phyloP scores from a whole-genome alignment of 495 filamentous ascomycete species.

The Penicillium bovifimosum region DNA sequence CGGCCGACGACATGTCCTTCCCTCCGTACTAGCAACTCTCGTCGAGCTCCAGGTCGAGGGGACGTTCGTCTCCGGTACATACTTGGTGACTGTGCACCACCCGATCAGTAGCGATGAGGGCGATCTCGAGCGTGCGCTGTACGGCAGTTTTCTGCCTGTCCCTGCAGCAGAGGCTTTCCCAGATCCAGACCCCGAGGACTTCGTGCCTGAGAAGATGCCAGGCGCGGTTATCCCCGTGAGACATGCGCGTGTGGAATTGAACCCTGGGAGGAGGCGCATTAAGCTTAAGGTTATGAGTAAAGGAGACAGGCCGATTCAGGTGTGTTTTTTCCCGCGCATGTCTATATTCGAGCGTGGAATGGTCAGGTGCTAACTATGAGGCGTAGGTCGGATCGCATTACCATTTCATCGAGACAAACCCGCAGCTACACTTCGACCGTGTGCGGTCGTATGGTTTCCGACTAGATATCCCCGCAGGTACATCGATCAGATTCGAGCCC shows the following conservation, averaged over 20 bases:
- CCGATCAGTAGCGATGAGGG: conserved; percentile 86
- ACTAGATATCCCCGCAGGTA: conserved; percentile 87
- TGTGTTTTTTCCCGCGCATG: conserved; percentile 25
- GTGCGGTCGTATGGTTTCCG: conserved; percentile 75
- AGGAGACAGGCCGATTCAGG: conserved; percentile 89
- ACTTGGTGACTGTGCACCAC: conserved; percentile 90
- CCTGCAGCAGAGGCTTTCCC: conserved; percentile 64
- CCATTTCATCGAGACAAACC: conserved; percentile 93
- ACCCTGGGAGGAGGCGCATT: conserved; percentile 69
- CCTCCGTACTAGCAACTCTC: conserved; percentile 70
- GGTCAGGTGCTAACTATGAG: neutral
- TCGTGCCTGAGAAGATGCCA: conserved; percentile 61
- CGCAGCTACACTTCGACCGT: conserved; percentile 88
- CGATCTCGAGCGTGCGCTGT: conserved; percentile 77
- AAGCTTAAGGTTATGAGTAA: conserved; percentile 72
- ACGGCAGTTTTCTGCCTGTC: conserved; percentile 86
- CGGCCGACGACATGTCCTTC: conserved; percentile 87
- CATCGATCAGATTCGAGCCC: conserved; percentile 90
- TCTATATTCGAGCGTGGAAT: neutral
- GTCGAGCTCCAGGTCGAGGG: conserved; percentile 89
- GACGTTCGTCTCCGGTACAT: conserved; percentile 85
- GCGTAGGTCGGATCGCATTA: conserved; percentile 82
- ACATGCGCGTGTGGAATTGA: conserved; percentile 58
- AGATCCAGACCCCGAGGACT: conserved; percentile 53
- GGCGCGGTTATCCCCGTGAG: conserved; percentile 75